These are phyloP conservation scores for Discostella stelligeroides DNA, from an alignment of 108 stramenopile genomes.

Conservation along the genomic window DNA sequence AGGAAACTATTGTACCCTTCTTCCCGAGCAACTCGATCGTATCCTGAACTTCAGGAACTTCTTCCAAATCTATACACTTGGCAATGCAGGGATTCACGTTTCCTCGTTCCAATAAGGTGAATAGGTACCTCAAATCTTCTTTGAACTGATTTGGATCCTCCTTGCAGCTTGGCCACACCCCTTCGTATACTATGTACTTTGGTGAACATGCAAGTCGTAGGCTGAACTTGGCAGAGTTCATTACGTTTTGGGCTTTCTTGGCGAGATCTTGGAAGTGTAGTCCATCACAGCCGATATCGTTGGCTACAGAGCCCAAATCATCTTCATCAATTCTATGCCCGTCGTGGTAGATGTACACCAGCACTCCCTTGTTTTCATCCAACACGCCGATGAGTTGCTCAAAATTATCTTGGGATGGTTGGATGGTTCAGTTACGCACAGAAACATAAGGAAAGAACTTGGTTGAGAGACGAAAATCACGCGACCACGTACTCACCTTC, in stretches of 20 bases:
- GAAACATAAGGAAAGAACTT: no score
- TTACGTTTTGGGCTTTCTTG: constrained; percentile 22
- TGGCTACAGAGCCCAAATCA: constrained; percentile 4
- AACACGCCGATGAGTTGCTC: constrained; percentile 29
- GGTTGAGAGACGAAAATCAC: not conserved
- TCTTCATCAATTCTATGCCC: constrained; percentile 27
- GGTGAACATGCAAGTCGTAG: constrained; percentile 33
- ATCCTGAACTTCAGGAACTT: constrained; percentile 40
- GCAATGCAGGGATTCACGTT: constrained; percentile 27
- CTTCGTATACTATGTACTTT: constrained; percentile 38
- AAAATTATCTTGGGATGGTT: constrained; percentile 30
- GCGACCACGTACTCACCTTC: not conserved
- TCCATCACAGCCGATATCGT: constrained; percentile 24
- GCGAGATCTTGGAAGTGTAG: constrained; percentile 25
- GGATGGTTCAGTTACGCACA: not conserved
- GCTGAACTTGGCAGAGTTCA: constrained; percentile 35
- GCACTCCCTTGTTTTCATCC: constrained; percentile 12
- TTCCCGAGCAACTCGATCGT: constrained; percentile 41
- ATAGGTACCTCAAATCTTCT: constrained; percentile 44
- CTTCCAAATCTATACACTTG: constrained; percentile 38
- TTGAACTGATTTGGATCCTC: constrained; percentile 37
- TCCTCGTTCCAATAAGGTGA: constrained; percentile 33
- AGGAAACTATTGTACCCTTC: constrained; percentile 33
- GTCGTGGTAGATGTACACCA: constrained; percentile 29
- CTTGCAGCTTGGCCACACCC: constrained; percentile 41